Conservation (phyloP, 495 filamentous ascomycete genomes). For the Clavariopsis aquatica region DNA sequence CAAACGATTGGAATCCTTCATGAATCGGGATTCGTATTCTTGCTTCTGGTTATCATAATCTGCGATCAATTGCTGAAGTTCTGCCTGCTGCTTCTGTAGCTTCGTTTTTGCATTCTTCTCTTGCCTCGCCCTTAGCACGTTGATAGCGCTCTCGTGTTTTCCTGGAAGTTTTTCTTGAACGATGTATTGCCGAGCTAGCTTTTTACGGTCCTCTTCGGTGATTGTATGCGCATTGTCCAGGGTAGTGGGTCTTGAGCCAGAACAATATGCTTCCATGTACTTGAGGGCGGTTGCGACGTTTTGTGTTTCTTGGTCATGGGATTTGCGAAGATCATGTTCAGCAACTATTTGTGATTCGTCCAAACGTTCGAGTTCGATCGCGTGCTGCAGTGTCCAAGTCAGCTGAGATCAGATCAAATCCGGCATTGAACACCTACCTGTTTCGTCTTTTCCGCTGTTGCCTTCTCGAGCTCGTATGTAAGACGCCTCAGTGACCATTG, state of each 20-base stretch:
- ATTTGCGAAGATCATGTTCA: constrained; percentile 33
- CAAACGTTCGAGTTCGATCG: constrained; percentile 28
- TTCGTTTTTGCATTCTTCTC: constrained; percentile 28
- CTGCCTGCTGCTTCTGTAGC: constrained; percentile 30
- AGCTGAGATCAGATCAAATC: constrained; percentile 11
- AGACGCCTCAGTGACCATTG: constrained; percentile 16
- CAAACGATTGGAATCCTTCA: constrained; percentile 22
- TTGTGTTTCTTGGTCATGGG: constrained; percentile 29
- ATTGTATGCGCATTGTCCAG: constrained; percentile 25
- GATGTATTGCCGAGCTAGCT: constrained; percentile 23
- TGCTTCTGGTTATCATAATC: constrained; percentile 20
- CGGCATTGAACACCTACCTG: constrained; percentile 13
- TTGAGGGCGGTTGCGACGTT: constrained; percentile 37
- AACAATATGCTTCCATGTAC: constrained; percentile 37
- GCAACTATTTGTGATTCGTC: constrained; percentile 34
- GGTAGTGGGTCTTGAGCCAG: constrained; percentile 12
- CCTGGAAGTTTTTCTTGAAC: constrained; percentile 26
- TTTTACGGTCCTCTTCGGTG: constrained; percentile 33
- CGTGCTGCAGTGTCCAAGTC: constrained; percentile 25
- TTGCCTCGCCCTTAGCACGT: constrained; percentile 36
- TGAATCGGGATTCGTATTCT: constrained; percentile 16
- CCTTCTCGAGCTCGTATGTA: constrained; percentile 9
- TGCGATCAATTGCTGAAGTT: constrained; percentile 26
- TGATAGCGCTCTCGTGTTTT: constrained; percentile 38
- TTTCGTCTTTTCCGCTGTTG: constrained; percentile 22